Conservation (phyloP, 2,329 filamentous ascomycete genomes). For the Penicillium hesseltinei region DNA sequence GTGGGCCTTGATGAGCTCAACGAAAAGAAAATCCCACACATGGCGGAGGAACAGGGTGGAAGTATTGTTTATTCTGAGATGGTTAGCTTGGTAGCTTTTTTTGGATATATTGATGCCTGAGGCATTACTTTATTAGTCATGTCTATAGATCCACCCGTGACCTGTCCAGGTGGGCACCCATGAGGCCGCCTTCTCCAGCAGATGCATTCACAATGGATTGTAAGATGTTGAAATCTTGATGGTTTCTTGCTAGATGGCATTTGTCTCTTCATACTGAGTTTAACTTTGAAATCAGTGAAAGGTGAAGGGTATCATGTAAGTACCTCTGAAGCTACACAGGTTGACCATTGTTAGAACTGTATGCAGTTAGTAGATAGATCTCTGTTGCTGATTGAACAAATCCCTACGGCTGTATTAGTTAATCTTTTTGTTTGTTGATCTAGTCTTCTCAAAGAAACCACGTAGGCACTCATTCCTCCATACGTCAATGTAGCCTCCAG, state of each 20-base stretch:
- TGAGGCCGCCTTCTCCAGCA: background rate
- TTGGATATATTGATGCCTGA: slow-evolving; percentile 11
- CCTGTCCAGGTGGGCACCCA: background rate
- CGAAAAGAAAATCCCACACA: slow-evolving; percentile 56
- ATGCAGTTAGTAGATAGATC: background rate
- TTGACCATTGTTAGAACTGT: background rate
- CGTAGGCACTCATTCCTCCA: background rate
- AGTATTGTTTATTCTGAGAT: slow-evolving; percentile 1
- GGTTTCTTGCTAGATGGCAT: background rate
- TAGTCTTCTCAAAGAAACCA: background rate
- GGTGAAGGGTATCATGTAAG: background rate
- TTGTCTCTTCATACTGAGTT: background rate
- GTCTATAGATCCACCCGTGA: background rate
- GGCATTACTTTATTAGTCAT: slow-evolving; percentile 19
- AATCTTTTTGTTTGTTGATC: background rate
- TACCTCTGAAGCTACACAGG: background rate
- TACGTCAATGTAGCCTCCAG: background rate
- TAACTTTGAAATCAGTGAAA: background rate
- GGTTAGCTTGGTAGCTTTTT: slow-evolving; percentile 3
- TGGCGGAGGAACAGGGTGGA: slow-evolving; percentile 21
- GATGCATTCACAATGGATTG: background rate
- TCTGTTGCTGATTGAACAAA: background rate
- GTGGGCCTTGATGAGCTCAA: slow-evolving; percentile 36
- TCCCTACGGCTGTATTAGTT: too few species aligned
- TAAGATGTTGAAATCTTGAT: background rate